Evolutionary conservation across 2,329 filamentous ascomycete genomes (phyloP).

Genomic region (Aspergillus terreus): DNA sequence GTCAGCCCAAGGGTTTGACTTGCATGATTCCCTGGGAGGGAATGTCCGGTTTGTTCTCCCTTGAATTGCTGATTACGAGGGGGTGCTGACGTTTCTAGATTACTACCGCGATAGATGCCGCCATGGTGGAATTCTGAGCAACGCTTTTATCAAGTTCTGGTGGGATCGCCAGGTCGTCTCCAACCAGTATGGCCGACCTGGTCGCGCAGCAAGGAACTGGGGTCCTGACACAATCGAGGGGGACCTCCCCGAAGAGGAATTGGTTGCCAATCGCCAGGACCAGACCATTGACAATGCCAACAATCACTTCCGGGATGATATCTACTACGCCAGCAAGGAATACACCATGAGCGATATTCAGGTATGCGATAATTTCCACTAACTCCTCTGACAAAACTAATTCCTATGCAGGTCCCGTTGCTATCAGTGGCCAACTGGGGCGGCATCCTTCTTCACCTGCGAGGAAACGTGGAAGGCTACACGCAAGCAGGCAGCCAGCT

Average conservation of each 20-base stretch:
- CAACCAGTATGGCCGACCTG: constrained; percentile 64
- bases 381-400: too few relatives aligned
- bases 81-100: constrained; percentile 24
- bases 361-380: constrained; percentile 33
- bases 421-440: constrained; percentile 69
- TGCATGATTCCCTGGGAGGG: constrained; percentile 56
- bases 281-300: constrained; percentile 45
- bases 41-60: constrained; percentile 35
- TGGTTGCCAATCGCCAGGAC: constrained; percentile 36
- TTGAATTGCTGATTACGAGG: neutral
- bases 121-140: constrained; percentile 60
- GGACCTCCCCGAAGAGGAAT: constrained; percentile 32
- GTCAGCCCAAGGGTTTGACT: constrained; percentile 49
- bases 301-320: constrained; percentile 58
- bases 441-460: constrained; percentile 64
- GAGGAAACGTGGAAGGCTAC: constrained; percentile 67
- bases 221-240: constrained; percentile 45
- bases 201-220: constrained; percentile 50
- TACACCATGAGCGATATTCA: constrained; percentile 63
- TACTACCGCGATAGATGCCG: constrained; percentile 57
- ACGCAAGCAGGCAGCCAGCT: constrained; percentile 60
- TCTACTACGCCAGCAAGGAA: constrained; percentile 63
- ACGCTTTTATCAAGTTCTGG: constrained; percentile 61
- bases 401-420: constrained; percentile 42
- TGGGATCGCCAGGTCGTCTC: constrained; percentile 64